Conservation (phyloP, 106 monocot species). For the Alisma plantagoaquatica region DNA sequence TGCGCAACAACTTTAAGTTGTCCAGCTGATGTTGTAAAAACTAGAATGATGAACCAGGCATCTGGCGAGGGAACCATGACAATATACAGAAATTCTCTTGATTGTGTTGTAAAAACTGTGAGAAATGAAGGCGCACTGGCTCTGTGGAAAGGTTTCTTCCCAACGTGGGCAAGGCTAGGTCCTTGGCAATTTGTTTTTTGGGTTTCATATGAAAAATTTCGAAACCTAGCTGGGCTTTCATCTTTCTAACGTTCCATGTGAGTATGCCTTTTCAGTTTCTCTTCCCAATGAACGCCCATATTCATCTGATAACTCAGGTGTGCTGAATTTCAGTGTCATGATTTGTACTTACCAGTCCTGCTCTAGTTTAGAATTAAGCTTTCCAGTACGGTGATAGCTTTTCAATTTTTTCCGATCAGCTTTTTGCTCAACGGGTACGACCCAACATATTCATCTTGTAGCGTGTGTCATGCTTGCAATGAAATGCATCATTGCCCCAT, state of each 20-base stretch:
- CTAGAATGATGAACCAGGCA: slow-evolving; percentile 82
- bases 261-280: too few species aligned
- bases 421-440: too few species aligned
- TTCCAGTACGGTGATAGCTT: too few species aligned
- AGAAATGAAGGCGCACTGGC: slow-evolving; percentile 54
- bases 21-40: slow-evolving; percentile 87
- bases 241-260: slow-evolving; percentile 34
- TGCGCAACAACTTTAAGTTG: slow-evolving; percentile 68
- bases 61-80: slow-evolving; percentile 1
- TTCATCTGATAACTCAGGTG: too few species aligned
- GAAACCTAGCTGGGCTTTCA: slow-evolving; percentile 47
- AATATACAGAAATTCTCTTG: slow-evolving; percentile 50
- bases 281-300: too few species aligned
- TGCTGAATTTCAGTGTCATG: too few species aligned
- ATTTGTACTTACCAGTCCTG: too few species aligned
- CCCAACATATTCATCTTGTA: too few species aligned
- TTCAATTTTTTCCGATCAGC: too few species aligned
- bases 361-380: too few species aligned
- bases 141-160: slow-evolving; percentile 90
- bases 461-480: too few species aligned
- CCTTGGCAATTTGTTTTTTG: slow-evolving; percentile 96
- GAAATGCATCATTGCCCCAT: too few species aligned
- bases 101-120: slow-evolving; percentile 69
- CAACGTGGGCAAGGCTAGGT: slow-evolving; percentile 89
- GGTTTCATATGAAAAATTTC: slow-evolving; percentile 76